These are phyloP conservation scores for Basidiobolus meristosporus DNA, from an alignment of 371 early-diverging fungal genomes.

Conservation along the genomic window DNA sequence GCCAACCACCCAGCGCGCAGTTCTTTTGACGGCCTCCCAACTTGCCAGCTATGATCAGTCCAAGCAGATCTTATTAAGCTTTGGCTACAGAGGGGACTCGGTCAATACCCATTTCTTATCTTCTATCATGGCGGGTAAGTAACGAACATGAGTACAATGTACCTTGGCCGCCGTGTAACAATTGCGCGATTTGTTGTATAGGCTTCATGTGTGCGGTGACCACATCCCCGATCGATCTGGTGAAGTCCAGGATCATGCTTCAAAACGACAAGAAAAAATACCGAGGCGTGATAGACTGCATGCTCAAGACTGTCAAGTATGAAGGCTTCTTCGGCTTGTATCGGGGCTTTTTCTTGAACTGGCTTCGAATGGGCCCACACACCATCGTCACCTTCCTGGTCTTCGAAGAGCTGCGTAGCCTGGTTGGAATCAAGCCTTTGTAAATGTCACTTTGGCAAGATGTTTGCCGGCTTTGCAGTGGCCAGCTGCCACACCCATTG, in stretches of 20 bases:
- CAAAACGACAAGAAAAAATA: slow-evolving; percentile 10
- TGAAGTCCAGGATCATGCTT: slow-evolving; percentile 27
- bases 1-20: slow-evolving; percentile 16
- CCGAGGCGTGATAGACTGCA: slow-evolving; percentile 9
- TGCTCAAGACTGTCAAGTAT: slow-evolving; percentile 7
- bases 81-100: slow-evolving; percentile 7
- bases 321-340: slow-evolving; percentile 16
- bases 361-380: slow-evolving; percentile 19
- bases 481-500: no score
- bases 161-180: no score
- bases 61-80: slow-evolving; percentile 15
- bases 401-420: slow-evolving; percentile 12
- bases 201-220: slow-evolving; percentile 16
- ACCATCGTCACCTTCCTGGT: slow-evolving; percentile 17
- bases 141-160: no score
- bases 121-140: slow-evolving; percentile 3
- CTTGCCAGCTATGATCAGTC: slow-evolving; percentile 21
- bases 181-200: slow-evolving; percentile 2
- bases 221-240: slow-evolving; percentile 19
- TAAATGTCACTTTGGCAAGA: neutral
- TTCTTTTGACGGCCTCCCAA: slow-evolving; percentile 22
- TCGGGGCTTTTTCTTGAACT: slow-evolving; percentile 17
- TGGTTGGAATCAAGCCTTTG: slow-evolving; percentile 13
- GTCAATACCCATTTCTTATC: slow-evolving; percentile 6
- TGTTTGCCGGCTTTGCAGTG: no score